Conservation (phyloP, 1,284 basidiomycete species). For the Salmacisia buchloeana region DNA sequence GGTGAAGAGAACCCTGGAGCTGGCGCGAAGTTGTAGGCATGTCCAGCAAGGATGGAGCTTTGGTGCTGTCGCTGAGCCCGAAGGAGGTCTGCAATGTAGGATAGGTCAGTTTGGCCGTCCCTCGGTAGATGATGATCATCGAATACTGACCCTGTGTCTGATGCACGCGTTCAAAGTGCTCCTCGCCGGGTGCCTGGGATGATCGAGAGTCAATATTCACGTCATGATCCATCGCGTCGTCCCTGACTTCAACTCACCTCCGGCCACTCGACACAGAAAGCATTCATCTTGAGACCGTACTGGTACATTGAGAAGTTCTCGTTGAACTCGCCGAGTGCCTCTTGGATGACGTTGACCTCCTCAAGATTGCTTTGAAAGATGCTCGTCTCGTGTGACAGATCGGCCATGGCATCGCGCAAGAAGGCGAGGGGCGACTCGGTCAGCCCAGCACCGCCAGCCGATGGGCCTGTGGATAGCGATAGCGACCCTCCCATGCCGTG, state of each 20-base stretch:
- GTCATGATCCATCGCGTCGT: not conserved
- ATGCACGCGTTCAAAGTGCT: constrained; percentile 36
- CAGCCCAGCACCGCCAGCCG: constrained; percentile 56
- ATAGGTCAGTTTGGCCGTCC: not conserved
- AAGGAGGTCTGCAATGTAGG: not conserved
- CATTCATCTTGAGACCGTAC: constrained; percentile 89
- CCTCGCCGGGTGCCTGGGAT: constrained; percentile 24
- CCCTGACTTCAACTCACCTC: constrained; percentile 61
- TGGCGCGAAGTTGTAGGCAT: constrained; percentile 6
- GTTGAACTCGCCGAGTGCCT: constrained; percentile 77
- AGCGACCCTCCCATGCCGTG: not conserved
- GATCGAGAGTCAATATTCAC: not conserved
- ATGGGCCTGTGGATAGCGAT: too few species aligned
- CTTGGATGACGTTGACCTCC: constrained; percentile 65
- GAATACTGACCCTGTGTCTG: constrained; percentile 24
- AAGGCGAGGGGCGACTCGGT: constrained; percentile 75
- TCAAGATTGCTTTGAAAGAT: constrained; percentile 70
- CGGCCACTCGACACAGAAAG: constrained; percentile 83
- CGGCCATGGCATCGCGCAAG: constrained; percentile 68
- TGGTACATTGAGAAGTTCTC: constrained; percentile 87
- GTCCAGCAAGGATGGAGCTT: constrained; percentile 15
- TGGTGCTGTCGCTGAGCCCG: constrained; percentile 17
- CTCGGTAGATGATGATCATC: too few species aligned
- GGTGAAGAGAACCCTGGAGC: not conserved
- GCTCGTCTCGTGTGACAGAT: constrained; percentile 80